phyloP scores from a whole-genome alignment of 306 rosid species.

The Fagus crenata region DNA sequence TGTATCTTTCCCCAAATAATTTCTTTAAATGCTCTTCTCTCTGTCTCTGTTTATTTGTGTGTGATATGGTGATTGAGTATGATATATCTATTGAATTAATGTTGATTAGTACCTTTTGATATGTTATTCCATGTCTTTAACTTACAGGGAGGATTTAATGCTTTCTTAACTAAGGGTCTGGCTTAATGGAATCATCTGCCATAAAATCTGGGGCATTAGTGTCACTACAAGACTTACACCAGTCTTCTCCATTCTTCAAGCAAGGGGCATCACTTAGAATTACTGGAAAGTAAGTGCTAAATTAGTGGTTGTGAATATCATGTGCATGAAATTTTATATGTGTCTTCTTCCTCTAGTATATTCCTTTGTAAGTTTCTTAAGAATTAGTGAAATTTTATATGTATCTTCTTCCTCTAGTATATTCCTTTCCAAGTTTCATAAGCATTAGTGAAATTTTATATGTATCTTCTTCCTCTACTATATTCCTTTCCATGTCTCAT shows the following conservation, averaged over 20 bases:
- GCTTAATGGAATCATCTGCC: constrained; percentile 38
- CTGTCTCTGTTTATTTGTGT: neutral
- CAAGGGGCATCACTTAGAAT: constrained; percentile 77
- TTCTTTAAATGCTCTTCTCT: neutral
- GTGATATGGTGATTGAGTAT: neutral
- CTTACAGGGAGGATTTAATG: constrained; percentile 16
- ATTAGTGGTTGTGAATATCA: neutral
- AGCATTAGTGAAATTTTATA: neutral
- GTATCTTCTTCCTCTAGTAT: neutral
- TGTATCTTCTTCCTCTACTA: neutral
- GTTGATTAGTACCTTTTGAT: neutral
- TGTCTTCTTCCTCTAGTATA: neutral
- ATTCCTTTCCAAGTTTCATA: neutral
- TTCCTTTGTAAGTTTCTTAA: neutral
- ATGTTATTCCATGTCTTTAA: neutral
- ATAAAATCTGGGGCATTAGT: constrained; percentile 66
- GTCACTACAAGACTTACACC: constrained; percentile 42
- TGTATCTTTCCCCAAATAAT: neutral
- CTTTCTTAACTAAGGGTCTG: neutral
- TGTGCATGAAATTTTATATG: neutral
- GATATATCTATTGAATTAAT: neutral
- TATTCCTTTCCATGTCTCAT: neutral
- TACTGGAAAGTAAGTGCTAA: constrained; percentile 55
- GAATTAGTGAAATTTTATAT: neutral
- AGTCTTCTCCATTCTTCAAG: constrained; percentile 68